A percentile compares a stretch with the other conserved stretches of the same genome.
Conservation (phyloP, 495 filamentous ascomycete genomes). For the Talaromyces liani region DNA sequence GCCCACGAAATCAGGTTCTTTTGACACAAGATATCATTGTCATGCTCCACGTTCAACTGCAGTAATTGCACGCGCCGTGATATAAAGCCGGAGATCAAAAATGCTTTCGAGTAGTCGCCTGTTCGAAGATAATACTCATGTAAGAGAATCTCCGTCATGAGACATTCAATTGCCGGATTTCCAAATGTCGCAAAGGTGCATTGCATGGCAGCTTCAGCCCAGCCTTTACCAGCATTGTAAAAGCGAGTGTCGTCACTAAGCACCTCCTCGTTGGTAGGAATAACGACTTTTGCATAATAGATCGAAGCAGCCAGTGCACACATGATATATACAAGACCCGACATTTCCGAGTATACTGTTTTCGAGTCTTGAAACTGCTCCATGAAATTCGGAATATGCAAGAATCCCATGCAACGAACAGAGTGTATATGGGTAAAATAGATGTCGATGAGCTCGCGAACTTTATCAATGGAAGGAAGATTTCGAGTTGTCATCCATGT, state of each 20-base stretch:
- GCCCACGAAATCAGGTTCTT: neutral
- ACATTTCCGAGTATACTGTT: neutral
- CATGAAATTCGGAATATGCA: constrained; percentile 6
- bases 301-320: constrained; percentile 5
- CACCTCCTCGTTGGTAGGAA: neutral
- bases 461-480: neutral
- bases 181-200: neutral
- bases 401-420: constrained; percentile 3
- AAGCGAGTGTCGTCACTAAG: neutral
- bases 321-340: constrained; percentile 1
- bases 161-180: constrained; percentile 2
- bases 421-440: neutral
- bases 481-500: neutral
- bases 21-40: constrained; percentile 2
- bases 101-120: constrained; percentile 1
- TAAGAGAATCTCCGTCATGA: constrained; percentile 2
- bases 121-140: constrained; percentile 1
- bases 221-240: constrained; percentile 2
- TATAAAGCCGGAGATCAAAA: constrained; percentile 1
- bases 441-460: constrained; percentile 1
- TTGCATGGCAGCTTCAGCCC: constrained; percentile 3
- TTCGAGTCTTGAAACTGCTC: neutral
- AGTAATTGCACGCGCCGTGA: neutral
- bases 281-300: neutral
- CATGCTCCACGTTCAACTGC: constrained; percentile 2